These are phyloP conservation scores for Brassica incana DNA, from an alignment of 345 rosid species.

Conservation along the genomic window DNA sequence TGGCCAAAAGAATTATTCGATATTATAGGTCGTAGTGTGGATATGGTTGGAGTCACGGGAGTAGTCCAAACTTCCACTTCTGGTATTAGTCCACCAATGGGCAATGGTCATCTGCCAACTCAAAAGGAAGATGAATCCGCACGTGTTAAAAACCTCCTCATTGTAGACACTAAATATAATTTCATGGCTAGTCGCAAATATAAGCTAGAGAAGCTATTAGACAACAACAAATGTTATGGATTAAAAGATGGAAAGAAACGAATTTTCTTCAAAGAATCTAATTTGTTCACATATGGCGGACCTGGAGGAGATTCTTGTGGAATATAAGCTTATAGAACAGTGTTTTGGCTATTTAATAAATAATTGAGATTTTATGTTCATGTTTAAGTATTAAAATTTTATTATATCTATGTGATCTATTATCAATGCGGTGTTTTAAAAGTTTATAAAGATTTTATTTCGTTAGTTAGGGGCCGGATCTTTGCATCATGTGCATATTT, in stretches of 20 bases:
- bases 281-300: constrained; percentile 21
- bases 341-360: neutral
- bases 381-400: no score
- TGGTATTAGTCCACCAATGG: constrained; percentile 23
- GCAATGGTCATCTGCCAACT: neutral
- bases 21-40: neutral
- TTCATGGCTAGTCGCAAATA: neutral
- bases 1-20: constrained; percentile 34
- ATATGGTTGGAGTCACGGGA: constrained; percentile 10
- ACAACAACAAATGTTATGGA: constrained; percentile 5
- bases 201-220: neutral
- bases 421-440: no score
- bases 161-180: neutral
- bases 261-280: neutral
- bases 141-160: neutral
- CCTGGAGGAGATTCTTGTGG: constrained; percentile 25
- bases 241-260: neutral
- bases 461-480: no score
- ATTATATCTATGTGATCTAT: no score
- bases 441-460: no score
- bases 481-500: no score
- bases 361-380: neutral
- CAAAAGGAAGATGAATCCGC: neutral
- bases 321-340: neutral
- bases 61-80: constrained; percentile 16